A percentile compares a stretch with the other conserved stretches of the same genome.
phyloP scores from a whole-genome alignment of 1,284 basidiomycete species.

The Melampsora americana region DNA sequence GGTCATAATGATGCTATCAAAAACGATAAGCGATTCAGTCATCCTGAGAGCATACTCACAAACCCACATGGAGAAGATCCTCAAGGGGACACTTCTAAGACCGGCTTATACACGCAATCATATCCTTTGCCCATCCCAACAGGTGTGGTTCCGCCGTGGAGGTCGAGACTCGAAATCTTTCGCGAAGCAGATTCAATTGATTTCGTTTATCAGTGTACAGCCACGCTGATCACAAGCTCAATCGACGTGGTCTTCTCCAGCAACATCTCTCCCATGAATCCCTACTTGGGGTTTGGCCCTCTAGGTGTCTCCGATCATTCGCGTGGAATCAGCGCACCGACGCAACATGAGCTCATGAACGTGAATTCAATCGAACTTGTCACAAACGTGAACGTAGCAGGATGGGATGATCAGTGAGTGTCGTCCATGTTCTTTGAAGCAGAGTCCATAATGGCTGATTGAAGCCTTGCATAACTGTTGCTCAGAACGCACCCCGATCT shows the following conservation, averaged over 20 bases:
- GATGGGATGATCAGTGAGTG: constrained; percentile 7
- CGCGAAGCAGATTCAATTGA: constrained; percentile 33
- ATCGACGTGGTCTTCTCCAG: constrained; percentile 28
- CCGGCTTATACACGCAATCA: constrained; percentile 24
- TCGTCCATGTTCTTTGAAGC: neutral
- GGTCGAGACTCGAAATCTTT: constrained; percentile 38
- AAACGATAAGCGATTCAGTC: constrained; percentile 17
- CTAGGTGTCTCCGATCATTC: constrained; percentile 9
- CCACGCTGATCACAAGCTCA: constrained; percentile 26
- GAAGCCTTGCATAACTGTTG: neutral
- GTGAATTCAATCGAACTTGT: constrained; percentile 14
- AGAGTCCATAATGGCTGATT: neutral
- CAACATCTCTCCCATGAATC: constrained; percentile 18
- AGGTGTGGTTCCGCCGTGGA: constrained; percentile 9
- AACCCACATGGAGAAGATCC: constrained; percentile 1
- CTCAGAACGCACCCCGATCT: constrained; percentile 12
- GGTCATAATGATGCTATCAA: constrained; percentile 23
- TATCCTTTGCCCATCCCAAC: constrained; percentile 37
- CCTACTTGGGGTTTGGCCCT: constrained; percentile 4
- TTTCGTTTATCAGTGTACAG: constrained; percentile 37
- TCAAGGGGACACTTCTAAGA: neutral
- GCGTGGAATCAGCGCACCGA: neutral
- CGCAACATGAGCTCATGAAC: constrained; percentile 19
- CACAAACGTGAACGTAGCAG: constrained; percentile 18
- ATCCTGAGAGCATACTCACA: constrained; percentile 9